phyloP scores from a whole-genome alignment of 1,284 basidiomycete species.

The Mycena sp. region DNA sequence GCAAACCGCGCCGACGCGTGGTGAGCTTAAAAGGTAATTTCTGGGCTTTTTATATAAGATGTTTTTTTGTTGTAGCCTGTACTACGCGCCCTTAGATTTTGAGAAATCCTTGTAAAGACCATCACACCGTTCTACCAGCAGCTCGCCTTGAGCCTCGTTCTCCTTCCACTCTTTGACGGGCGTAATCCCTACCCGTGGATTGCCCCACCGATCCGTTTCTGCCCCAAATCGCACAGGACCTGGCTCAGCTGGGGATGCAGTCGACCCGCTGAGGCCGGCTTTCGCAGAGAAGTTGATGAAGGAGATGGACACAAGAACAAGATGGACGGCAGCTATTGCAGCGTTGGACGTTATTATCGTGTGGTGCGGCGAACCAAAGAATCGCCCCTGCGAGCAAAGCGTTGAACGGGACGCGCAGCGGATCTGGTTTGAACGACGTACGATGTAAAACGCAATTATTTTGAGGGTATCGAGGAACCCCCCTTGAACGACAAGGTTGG shows the following conservation, averaged over 20 bases:
- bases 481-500: conserved; percentile 51
- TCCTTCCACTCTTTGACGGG: conserved; percentile 62
- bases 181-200: conserved; percentile 57
- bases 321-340: conserved; percentile 70
- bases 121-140: conserved; percentile 66
- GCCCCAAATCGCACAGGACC: conserved; percentile 59
- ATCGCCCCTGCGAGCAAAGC: conserved; percentile 60
- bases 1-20: no score
- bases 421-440: conserved; percentile 49
- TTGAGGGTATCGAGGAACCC: conserved; percentile 63
- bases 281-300: conserved; percentile 50
- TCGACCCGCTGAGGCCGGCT: conserved; percentile 10
- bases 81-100: no score
- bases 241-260: conserved; percentile 1
- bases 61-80: no score
- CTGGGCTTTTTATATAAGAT: no score
- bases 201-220: conserved; percentile 64
- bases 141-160: conserved; percentile 53
- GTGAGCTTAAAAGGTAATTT: no score
- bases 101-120: conserved; percentile 13
- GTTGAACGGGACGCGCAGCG: not conserved
- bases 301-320: conserved; percentile 62
- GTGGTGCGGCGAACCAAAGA: conserved; percentile 72
- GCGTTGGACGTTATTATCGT: conserved; percentile 68
- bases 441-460: conserved; percentile 73